Base-by-base conservation (phyloP, 805 yeast genomes). In the Ogataea allantospora region DNA sequence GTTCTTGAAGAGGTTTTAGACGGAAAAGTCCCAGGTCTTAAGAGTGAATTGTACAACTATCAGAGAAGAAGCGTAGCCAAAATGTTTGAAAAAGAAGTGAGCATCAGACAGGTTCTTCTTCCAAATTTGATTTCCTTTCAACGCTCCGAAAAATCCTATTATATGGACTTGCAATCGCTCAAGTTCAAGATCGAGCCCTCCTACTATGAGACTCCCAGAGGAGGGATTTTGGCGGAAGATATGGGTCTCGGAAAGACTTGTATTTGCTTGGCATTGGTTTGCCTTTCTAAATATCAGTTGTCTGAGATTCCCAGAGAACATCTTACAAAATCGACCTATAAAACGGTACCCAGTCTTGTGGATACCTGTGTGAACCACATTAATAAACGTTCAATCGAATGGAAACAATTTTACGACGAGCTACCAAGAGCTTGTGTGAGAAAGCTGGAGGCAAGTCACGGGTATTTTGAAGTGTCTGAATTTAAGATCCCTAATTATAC, bases 231-330 rank as follows among this genome's bases (percentile, higher is more conserved):
- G 11, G 83, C 83, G 1, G 85, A 78, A 41, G 78, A 77, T 67
- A 78, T 78, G 84, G 85, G 85, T 1, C 60, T 78, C 26, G 85
- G 85, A 0, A 78, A 78, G 51, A 78, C 85, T 0, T 67, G 77
- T 33, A 78, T 78, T 5, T 77, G 82, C 47, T 57, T 79, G 18
- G 75, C 80, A 3, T 59, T 78, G 33, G 67, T 82, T 0, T 73
- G 82, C 45, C 49, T 72, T 6, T 71, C 88, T 0, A 77, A 72
- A 45, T 60, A 56, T 48, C 83, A 81, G 33, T 51, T 70, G 2
- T 67, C 83, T 0, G 57, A 57, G 24, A 62, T 67, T 2, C 82
- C 83, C 0, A 51, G 50, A 3, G 36, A 35, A n/a, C 43, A 34
- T 23, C 47, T 16, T 24, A 16, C 19, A 27, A 50, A 27, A 33